Evolutionary conservation across 495 filamentous ascomycete genomes (phyloP), one percentile per base, ranked within the genome.

Genomic region (Parmelia sp.): DNA sequence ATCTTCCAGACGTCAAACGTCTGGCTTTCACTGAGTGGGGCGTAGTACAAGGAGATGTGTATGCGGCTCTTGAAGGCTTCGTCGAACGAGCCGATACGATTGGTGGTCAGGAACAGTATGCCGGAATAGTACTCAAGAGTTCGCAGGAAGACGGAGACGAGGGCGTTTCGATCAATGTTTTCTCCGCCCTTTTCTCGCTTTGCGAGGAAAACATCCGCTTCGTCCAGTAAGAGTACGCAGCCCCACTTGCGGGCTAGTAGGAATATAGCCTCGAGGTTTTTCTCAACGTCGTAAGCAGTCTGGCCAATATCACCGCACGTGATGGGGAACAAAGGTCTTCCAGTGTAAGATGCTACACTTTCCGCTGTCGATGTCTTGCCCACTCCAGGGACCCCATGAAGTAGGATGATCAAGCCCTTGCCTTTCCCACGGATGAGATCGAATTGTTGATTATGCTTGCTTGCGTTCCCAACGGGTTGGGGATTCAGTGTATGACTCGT

Each of bases 51-150:
- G 36, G 51, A 33, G 19, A 82, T 69, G 51, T 84, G 79, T 36
- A 83, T 75, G 42, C 81, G 77, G 11, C 78, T 81, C 64, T 77
- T 74, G 68, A 84, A 79, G 8, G 80, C 79, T 63, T 77, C 71
- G 69, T 83, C 79, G 45, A 82, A 74, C 4, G 62, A 69, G 25
- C 73, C 74, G 17, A 77, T 70, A 19, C 66, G 65, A 66, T 85
- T 86, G 5, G 80, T 83, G 0, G 83, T 85, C 2, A 86, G 70
- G 63, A 85, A 82, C 3, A 85, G 72, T 35, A 85, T 82, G 14
- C 83, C 83, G 0, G 72, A 60, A 67, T 84, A 86, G 68, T 82
- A 86, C 61, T 86, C 83, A 0, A 85, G 71, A 0, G 73, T 66
- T 4, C 83, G 73, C 0, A 84, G 73, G 66, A 85, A 84, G n/a